A percentile compares a stretch with the other conserved stretches of the same genome.
phyloP scores from a whole-genome alignment of 805 yeast genomes.

The Wickerhamiella occidentalis region DNA sequence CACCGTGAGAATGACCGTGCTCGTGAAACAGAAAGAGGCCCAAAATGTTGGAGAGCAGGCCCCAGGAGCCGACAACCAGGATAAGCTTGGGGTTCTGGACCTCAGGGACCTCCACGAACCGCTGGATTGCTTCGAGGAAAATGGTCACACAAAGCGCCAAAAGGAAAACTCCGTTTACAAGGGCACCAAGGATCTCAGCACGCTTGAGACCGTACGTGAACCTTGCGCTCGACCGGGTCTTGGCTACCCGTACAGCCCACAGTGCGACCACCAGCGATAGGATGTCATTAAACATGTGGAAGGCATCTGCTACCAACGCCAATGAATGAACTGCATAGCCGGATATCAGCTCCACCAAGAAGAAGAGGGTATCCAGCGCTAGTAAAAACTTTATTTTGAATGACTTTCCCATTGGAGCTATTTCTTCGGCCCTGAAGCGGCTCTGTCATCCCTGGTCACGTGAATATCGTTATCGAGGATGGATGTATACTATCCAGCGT shows the following conservation, averaged over 20 bases:
- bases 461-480: background rate
- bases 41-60: constrained; percentile 66
- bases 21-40: constrained; percentile 78
- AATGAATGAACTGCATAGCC: constrained; percentile 81
- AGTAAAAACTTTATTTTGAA: constrained; percentile 67
- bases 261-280: constrained; percentile 79
- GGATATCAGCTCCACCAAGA: constrained; percentile 69
- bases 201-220: constrained; percentile 98
- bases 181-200: constrained; percentile 92
- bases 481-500: too few species aligned
- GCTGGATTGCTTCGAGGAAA: constrained; percentile 81
- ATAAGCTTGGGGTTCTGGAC: constrained; percentile 76
- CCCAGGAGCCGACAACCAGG: constrained; percentile 69
- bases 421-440: background rate
- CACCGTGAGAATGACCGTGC: constrained; percentile 41
- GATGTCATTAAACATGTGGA: constrained; percentile 95
- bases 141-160: constrained; percentile 88
- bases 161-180: constrained; percentile 83
- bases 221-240: constrained; percentile 68
- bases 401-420: constrained; percentile 33
- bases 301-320: constrained; percentile 91
- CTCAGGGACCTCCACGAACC: constrained; percentile 68
- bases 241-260: constrained; percentile 93
- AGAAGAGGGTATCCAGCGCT: constrained; percentile 66
- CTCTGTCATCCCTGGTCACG: background rate